Evolutionary conservation across 768 basidiomycete genomes (phyloP), one percentile per base, ranked within the genome.

Genomic region (Mycena galericulata): DNA sequence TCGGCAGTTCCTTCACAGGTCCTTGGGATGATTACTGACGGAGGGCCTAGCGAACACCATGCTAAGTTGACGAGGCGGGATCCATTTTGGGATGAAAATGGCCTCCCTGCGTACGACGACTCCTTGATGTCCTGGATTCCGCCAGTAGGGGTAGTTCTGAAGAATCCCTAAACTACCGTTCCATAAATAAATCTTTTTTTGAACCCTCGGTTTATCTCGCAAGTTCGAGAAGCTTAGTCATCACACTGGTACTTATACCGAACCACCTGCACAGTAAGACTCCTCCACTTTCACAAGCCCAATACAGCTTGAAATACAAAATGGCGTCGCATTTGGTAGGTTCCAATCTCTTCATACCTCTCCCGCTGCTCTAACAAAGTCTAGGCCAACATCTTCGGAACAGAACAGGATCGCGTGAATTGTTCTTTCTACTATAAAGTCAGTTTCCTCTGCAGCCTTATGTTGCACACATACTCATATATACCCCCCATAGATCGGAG

Each of bases 371-470:
- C 38, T 71, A 47, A 70, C 68, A 68, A 38, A 68, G 32, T 17
- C 9, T 66, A 97, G 91, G 96, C 96, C 68, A 96, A 97, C 69
- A 98, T 98, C 78, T 98, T 97, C 74, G 95, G 95, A 72, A 96
- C 94, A 69, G 94, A 95, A 80, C 94, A 95, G 79, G 93, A 95
- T 78, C 92, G 97, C 74, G 97, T 99, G 70, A 99, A 99, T 78
- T 99, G 97, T 78, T 98, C 97, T 1, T 99, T 99, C 84, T 99
- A 98, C 83, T 96, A 97, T 85, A 97, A 97, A 84, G 88, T 79
- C 24, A 20, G 45, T 41, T 64, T 60, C 68, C 46, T 32, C 56
- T 26, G 32, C 10, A 20, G 50, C 54, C n/a, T n/a, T 20, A 47
- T 62, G 58, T n/a, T 63, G 67, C 56, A 41, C 66, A 67, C 45